Evolutionary conservation across 495 filamentous ascomycete species (phyloP), one percentile per base, ranked within the genome.

Genomic region (Cenococcum geophilum): DNA sequence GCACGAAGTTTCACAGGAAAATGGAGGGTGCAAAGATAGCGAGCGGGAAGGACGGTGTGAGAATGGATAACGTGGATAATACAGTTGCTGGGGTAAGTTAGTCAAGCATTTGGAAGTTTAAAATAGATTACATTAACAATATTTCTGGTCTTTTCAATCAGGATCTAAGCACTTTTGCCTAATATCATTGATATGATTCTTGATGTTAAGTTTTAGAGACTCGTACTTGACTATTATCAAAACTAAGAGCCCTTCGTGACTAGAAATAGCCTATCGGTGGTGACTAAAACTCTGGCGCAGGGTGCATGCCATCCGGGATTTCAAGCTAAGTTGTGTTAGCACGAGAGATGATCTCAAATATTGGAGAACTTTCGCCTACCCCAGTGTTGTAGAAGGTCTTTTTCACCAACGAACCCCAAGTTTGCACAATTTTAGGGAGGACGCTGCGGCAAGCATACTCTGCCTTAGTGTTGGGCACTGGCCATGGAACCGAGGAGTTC

Each of bases 301-400:
- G 71, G 51, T 71, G 69, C 54, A 67, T 51, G 14, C 71, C 71
- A 60, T 73, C 71, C n/a, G 68, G 67, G 61, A 69, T 64, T 37
- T 68, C 71, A 4, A 73, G 42, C 11, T 32, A 32, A 3, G 27
- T 3, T 32, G 6, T 32, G 27, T 32, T 32, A 32, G 27, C 27
- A 6, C 27, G 3, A 6, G 6, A 3, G 2, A 6, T 32, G 6
- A 32, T 32, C 6, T 2, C 27, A 32, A 32, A 32, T n/a, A n/a
- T 32, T 32, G 6, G 27, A 32, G 6, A 6, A 32, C 2, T 32
- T 32, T 32, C 27, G 6, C 6, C 27, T 35, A 47, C 61, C 27
- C 56, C 55, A 34, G 65, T 65, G 49, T 60, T 70, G 58, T 73
- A 73, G 32, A 63, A 63, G 1, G 58, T 63, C 18, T 49, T 57